Percentiles rank a stretch among this genome's conserved stretches.
These are phyloP conservation scores for Myxozyma neglecta DNA, from an alignment of 805 yeast genomes.

Conservation along the genomic window DNA sequence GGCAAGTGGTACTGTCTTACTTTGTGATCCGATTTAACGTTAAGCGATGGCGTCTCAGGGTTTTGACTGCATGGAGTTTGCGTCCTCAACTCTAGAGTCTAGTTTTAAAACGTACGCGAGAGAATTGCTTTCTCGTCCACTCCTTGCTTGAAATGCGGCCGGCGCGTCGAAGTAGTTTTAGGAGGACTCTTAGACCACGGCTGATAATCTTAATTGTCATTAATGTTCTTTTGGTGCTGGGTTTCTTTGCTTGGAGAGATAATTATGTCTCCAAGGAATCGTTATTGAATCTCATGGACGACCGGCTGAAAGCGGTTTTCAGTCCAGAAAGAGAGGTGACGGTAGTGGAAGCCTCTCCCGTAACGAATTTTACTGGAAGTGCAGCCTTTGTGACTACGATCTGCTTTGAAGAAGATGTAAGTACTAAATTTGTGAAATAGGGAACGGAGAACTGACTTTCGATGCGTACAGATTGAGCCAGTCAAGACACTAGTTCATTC, in stretches of 20 bases:
- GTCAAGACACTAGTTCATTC: slow-evolving; percentile 26
- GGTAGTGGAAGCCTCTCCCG: neutral
- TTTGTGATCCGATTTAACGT: no score
- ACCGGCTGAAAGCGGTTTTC: slow-evolving; percentile 22
- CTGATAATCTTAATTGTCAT: slow-evolving; percentile 9
- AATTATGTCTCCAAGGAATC: slow-evolving; percentile 26
- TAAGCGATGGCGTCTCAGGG: no score
- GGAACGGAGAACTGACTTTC: neutral
- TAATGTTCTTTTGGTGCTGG: slow-evolving; percentile 17
- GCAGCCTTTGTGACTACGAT: slow-evolving; percentile 22
- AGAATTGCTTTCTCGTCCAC: neutral
- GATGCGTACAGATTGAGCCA: slow-evolving; percentile 14
- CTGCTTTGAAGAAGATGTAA: slow-evolving; percentile 23
- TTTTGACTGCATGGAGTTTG: no score
- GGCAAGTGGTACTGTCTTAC: no score
- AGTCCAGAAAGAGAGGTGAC: slow-evolving; percentile 24
- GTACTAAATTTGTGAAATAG: neutral
- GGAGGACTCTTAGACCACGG: slow-evolving; percentile 23
- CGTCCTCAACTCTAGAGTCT: neutral
- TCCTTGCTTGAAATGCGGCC: neutral
- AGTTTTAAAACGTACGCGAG: neutral
- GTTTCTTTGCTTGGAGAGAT: slow-evolving; percentile 24
- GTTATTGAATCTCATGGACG: slow-evolving; percentile 23
- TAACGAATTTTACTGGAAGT: slow-evolving; percentile 20
- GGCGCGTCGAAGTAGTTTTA: slow-evolving; percentile 8